phyloP scores from a whole-genome alignment of 2,329 filamentous ascomycete species.

The Cryphonectria nitschkei region DNA sequence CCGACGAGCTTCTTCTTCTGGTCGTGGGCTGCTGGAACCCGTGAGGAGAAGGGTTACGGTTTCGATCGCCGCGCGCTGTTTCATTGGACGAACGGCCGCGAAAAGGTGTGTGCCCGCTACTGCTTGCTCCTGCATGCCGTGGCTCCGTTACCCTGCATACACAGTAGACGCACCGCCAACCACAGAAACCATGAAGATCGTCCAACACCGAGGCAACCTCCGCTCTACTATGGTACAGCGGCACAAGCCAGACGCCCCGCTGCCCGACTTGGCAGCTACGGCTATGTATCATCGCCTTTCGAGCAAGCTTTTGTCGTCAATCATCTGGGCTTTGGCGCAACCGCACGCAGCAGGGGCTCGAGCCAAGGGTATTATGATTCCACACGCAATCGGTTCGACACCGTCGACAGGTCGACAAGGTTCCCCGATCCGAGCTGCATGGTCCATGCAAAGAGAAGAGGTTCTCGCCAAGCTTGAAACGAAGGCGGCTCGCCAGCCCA shows the following conservation, averaged over 20 bases:
- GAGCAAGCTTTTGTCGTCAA: constrained; percentile 1
- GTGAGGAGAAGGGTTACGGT: constrained; percentile 18
- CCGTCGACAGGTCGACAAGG: not conserved
- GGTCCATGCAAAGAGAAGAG: not conserved
- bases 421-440: not conserved
- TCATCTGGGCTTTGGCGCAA: constrained; percentile 9
- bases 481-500: constrained; percentile 16
- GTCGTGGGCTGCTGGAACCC: not conserved
- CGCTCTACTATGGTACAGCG: not conserved
- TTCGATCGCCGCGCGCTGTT: constrained; percentile 13
- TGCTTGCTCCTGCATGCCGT: constrained; percentile 27
- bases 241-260: not conserved
- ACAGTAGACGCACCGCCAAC: constrained; percentile 13
- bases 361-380: not conserved
- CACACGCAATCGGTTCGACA: constrained; percentile 1
- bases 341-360: not conserved
- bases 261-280: not conserved
- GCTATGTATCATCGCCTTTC: not conserved
- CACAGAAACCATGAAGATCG: constrained; percentile 14
- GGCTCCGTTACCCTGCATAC: constrained; percentile 25
- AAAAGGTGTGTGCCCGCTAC: constrained; percentile 20
- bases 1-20: constrained; percentile 17
- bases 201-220: constrained; percentile 5
- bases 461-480: constrained; percentile 21
- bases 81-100: constrained; percentile 22